phyloP scores from a whole-genome alignment of 495 filamentous ascomycete species.

The Penicillium arizonense region DNA sequence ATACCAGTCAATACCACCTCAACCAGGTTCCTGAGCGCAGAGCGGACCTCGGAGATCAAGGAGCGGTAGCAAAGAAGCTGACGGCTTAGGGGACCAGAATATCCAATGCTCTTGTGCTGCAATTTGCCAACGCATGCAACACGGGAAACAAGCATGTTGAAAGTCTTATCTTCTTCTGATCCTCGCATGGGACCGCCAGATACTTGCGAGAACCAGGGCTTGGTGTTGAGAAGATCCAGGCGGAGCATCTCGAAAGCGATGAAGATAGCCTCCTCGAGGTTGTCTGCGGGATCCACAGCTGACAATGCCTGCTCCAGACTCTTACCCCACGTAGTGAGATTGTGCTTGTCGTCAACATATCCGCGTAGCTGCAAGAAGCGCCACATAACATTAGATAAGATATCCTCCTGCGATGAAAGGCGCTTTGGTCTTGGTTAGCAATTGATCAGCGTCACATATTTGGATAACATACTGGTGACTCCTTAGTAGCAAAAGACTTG shows the following conservation, averaged over 20 bases:
- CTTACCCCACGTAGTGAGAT: constrained; percentile 80
- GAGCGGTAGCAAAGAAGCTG: constrained; percentile 86
- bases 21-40: constrained; percentile 72
- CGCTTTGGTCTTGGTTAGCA: constrained; percentile 21
- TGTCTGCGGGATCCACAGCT: constrained; percentile 52
- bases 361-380: constrained; percentile 85
- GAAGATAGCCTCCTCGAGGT: constrained; percentile 63
- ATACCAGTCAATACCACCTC: constrained; percentile 78
- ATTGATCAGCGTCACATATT: background rate
- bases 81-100: constrained; percentile 90
- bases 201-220: constrained; percentile 54
- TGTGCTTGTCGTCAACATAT: constrained; percentile 77
- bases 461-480: constrained; percentile 32
- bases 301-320: constrained; percentile 69
- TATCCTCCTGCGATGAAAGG: constrained; percentile 60
- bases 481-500: constrained; percentile 54
- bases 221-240: constrained; percentile 70
- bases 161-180: constrained; percentile 61
- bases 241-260: constrained; percentile 78
- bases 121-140: constrained; percentile 80
- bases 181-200: constrained; percentile 60
- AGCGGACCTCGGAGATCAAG: constrained; percentile 73
- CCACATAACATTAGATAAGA: constrained; percentile 77
- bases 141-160: constrained; percentile 77
- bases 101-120: constrained; percentile 80